Conservation (phyloP, 805 yeast species). For the Wickerhamomyces pijperi region DNA sequence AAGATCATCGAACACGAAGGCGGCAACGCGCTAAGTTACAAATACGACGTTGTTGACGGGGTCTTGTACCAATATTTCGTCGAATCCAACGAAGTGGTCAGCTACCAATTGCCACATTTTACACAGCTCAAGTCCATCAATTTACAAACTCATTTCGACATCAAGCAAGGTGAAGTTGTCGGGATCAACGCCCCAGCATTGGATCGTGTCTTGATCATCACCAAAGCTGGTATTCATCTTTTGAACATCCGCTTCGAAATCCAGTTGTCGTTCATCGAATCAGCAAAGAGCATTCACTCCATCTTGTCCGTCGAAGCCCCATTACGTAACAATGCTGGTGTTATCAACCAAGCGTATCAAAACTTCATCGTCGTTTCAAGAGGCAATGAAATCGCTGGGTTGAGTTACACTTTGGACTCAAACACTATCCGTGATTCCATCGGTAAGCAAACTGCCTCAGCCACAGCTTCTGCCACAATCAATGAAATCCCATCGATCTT, state of each 20-base stretch:
- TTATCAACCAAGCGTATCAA: conserved; percentile 4
- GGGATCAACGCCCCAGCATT: conserved; percentile 16
- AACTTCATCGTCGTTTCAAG: conserved; percentile 11
- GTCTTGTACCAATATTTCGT: conserved; percentile 12
- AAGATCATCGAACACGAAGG: conserved; percentile 13
- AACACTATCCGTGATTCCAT: conserved; percentile 60
- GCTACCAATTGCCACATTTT: conserved; percentile 16
- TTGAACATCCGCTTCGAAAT: conserved; percentile 24
- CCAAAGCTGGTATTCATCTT: conserved; percentile 20
- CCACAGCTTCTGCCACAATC: conserved; percentile 6
- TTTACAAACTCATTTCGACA: conserved; percentile 1
- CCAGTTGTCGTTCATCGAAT: conserved; percentile 8
- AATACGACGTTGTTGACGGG: conserved; percentile 13
- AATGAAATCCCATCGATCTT: conserved; percentile 19
- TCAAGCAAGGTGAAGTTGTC: conserved; percentile 1
- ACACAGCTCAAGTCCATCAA: conserved; percentile 8
- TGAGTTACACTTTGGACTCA: conserved; percentile 46
- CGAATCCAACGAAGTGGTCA: conserved; percentile 3
- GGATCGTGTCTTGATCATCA: conserved; percentile 17
- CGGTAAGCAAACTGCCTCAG: conserved; percentile 61
- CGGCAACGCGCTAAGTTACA: conserved; percentile 3
- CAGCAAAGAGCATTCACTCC: conserved; percentile 10
- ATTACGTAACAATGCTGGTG: conserved; percentile 1
- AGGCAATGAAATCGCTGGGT: conserved; percentile 17
- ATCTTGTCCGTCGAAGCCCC: conserved; percentile 6